phyloP scores from a whole-genome alignment of 805 yeast species.

The Candida sakaeoensis region DNA sequence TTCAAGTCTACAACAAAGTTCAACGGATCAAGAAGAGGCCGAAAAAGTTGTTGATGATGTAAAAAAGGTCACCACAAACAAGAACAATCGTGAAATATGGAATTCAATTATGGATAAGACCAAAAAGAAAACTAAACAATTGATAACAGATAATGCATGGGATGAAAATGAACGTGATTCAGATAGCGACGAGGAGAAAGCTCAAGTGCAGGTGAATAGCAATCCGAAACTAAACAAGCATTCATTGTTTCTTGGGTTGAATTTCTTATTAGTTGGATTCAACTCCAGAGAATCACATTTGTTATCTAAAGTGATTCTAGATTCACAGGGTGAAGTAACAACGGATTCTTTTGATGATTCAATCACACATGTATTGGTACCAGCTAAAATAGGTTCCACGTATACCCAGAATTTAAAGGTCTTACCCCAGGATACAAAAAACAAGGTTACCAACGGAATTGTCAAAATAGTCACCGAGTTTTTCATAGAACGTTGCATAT shows the following conservation, averaged over 20 bases:
- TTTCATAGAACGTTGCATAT: constrained; percentile 72
- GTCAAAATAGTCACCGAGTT: constrained; percentile 63
- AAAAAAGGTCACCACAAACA: constrained; percentile 2
- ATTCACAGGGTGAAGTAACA: constrained; percentile 41
- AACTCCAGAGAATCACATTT: constrained; percentile 31
- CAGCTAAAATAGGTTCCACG: constrained; percentile 27
- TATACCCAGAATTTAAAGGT: constrained; percentile 23
- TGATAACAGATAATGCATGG: constrained; percentile 22
- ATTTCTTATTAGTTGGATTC: constrained; percentile 44
- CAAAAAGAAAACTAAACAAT: constrained; percentile 12
- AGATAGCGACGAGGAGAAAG: constrained; percentile 8
- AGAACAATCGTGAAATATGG: constrained; percentile 35
- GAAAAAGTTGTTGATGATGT: neutral
- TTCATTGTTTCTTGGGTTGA: constrained; percentile 37
- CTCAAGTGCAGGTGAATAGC: neutral
- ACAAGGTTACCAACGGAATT: constrained; percentile 17
- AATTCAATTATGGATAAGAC: constrained; percentile 37
- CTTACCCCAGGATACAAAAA: constrained; percentile 22
- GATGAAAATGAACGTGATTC: constrained; percentile 14
- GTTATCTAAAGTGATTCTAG: constrained; percentile 39
- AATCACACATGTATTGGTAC: constrained; percentile 31
- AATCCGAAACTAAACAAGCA: constrained; percentile 5
- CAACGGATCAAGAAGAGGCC: constrained; percentile 8
- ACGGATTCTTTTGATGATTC: constrained; percentile 16
- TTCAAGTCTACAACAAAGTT: no score